phyloP scores from a whole-genome alignment of 441 rosid genomes.

The Capsella rubella region DNA sequence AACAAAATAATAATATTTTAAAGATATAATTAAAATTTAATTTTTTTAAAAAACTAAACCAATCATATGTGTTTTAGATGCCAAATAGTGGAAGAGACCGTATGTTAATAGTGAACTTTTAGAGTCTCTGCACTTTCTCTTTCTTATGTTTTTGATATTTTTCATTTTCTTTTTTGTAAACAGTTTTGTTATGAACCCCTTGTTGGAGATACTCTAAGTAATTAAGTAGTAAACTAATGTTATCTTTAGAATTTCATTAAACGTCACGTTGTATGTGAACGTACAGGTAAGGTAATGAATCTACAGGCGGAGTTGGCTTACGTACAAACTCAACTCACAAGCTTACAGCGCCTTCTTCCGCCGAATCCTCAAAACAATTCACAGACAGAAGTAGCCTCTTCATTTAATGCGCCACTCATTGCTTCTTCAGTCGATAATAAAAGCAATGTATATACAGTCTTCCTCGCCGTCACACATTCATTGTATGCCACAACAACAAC shows the following conservation, averaged over 20 bases:
- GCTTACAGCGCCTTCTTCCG: conserved; percentile 50
- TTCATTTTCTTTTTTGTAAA: too few species aligned
- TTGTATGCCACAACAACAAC: conserved; percentile 8
- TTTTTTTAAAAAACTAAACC: too few species aligned
- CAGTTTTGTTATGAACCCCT: too few species aligned
- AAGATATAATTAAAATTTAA: too few species aligned
- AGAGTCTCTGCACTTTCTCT: too few species aligned
- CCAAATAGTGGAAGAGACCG: too few species aligned
- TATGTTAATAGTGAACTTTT: too few species aligned
- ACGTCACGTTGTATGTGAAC: neutral
- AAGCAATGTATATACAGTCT: neutral
- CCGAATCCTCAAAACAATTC: conserved; percentile 34
- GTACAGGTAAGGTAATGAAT: conserved; percentile 54
- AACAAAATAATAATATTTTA: too few species aligned
- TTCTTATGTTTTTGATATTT: too few species aligned
- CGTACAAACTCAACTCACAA: conserved; percentile 61
- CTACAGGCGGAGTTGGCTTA: conserved; percentile 71
- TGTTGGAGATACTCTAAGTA: too few species aligned
- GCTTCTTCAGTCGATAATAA: conserved; percentile 7
- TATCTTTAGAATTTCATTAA: neutral
- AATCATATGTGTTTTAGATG: too few species aligned
- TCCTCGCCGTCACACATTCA: conserved; percentile 23
- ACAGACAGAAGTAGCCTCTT: conserved; percentile 31
- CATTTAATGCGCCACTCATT: conserved; percentile 18
- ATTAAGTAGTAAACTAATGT: neutral